These are phyloP conservation scores for Paramecium pentaurelia DNA, from an alignment of 73 alveolate species.

Conservation along the genomic window DNA sequence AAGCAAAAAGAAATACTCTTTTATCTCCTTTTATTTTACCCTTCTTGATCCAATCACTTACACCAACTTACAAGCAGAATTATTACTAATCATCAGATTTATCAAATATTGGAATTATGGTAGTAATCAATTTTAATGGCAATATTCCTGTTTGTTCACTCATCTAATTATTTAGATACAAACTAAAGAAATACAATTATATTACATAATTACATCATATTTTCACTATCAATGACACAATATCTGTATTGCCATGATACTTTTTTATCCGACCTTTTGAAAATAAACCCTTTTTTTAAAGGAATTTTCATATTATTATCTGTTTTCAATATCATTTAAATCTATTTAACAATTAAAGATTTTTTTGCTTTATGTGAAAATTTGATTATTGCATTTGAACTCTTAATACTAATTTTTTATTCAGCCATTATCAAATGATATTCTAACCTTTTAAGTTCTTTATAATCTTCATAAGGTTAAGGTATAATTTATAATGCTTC, in stretches of 20 bases:
- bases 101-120: background rate
- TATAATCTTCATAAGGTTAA: slow-evolving; percentile 48
- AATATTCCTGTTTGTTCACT: background rate
- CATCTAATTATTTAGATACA: background rate
- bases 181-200: background rate
- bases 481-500: slow-evolving; percentile 49
- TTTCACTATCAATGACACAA: slow-evolving; percentile 37
- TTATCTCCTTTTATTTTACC: background rate
- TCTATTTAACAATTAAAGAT: slow-evolving; percentile 51
- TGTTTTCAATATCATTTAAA: background rate
- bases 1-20: slow-evolving; percentile 40
- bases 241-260: slow-evolving; percentile 31
- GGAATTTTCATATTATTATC: background rate
- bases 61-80: slow-evolving; percentile 21
- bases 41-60: slow-evolving; percentile 40
- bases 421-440: slow-evolving; percentile 52
- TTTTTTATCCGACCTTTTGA: slow-evolving; percentile 48
- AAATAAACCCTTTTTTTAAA: slow-evolving; percentile 41
- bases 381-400: background rate
- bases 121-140: background rate
- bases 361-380: slow-evolving; percentile 54
- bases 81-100: background rate
- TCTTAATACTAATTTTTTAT: background rate
- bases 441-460: slow-evolving; percentile 47
- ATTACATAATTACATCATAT: background rate